These are phyloP conservation scores for Polygonum maritimum DNA, from an alignment of 148 eudicot genomes.

Conservation along the genomic window DNA sequence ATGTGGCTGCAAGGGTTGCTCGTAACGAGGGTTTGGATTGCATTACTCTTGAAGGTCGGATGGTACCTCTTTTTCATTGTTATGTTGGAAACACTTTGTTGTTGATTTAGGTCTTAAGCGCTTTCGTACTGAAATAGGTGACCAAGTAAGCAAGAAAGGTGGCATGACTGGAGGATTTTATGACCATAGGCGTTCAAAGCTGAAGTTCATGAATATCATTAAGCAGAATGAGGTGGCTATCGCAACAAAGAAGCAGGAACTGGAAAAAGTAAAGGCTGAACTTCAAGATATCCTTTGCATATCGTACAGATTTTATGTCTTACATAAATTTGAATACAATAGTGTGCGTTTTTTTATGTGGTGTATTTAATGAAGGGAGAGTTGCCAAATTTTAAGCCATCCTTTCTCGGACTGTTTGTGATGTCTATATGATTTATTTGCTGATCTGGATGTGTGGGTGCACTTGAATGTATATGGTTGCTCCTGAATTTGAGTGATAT, in stretches of 20 bases:
- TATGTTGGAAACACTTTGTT: conserved; percentile 3
- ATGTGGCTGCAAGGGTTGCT: conserved; percentile 93
- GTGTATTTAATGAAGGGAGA: background rate
- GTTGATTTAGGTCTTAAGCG: conserved; percentile 5
- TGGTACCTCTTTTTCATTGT: background rate
- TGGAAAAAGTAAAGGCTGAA: conserved; percentile 43
- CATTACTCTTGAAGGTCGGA: conserved; percentile 88
- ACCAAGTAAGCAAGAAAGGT: conserved; percentile 99
- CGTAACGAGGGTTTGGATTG: conserved; percentile 87
- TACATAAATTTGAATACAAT: background rate
- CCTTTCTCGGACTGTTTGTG: background rate
- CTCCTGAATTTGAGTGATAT: background rate
- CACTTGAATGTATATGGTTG: background rate
- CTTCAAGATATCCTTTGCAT: conserved; percentile 83
- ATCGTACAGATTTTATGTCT: background rate
- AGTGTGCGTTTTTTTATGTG: background rate
- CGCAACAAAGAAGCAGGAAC: conserved; percentile 43
- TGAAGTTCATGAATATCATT: conserved; percentile 77
- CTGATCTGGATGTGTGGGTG: background rate
- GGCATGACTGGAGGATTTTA: conserved; percentile 99
- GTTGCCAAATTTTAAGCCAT: background rate
- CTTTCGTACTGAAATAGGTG: conserved; percentile 46
- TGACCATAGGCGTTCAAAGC: conserved; percentile 82
- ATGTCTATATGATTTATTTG: background rate
- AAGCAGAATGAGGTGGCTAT: conserved; percentile 48